Evolutionary conservation across 31 red algal species (phyloP), one percentile per base, ranked within the genome.

Genomic region (Asparagopsis taxiformis): DNA sequence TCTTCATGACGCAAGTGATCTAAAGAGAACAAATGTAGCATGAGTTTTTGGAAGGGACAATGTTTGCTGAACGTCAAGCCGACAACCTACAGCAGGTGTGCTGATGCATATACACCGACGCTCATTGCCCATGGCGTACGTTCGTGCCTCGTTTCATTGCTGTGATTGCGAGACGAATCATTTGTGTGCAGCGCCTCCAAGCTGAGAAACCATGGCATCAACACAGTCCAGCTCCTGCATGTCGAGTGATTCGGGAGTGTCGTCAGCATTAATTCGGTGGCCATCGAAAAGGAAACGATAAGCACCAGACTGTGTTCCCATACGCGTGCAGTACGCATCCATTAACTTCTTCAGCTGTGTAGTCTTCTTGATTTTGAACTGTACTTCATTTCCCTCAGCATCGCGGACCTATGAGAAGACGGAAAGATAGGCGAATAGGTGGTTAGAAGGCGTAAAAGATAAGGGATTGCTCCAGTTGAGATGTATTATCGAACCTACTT

Each of bases 271-370:
- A 35, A 99, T 92, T 19, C 96, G 86, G 51, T 99, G 93, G 32
- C 96, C 96, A 63, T 99, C 96, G 55, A 99, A 99, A 30, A 91
- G 62, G 61, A 99, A 99, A 7, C 91, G 90, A 51, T 91, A 94
- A 33, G 90, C 85, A 52, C 79, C 84, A 37, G 63, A 60, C 33
- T 85, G 62, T 1, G 85, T 80, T 22, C 96, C 96, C 73, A 85
- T 84, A 28, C 88, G 81, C 31, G 52, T 34, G 77, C 91, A 94
- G 58, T 94, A 99, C 15, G 86, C 91, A 56, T 91, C 77, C 96
- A 99, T 99, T 20, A 99, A 78, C 71, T 99, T 99, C 67, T 89
- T 84, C 52, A 99, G 60, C 48, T 77, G 80, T 24, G 96, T 99
- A 7, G 72, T 91, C 60, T 86, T 80, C 75, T 94, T 99, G 64